Percentiles rank a stretch among this genome's conserved stretches.
Evolutionary conservation across 139 green algal genomes (phyloP).

Genomic region (Picochlorum sp.): DNA sequence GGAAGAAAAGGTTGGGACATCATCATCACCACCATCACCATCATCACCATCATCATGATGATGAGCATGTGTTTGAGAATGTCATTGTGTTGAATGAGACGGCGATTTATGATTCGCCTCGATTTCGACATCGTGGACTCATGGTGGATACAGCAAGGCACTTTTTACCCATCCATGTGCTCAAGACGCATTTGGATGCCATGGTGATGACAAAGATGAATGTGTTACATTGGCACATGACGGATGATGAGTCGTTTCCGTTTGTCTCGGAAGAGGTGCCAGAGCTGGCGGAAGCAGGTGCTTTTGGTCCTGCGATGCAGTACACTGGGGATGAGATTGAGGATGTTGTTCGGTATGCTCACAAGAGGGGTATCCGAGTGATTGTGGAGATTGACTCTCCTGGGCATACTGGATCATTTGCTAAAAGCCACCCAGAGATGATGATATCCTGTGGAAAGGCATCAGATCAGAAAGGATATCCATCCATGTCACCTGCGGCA

Average conservation of each 20-base stretch:
- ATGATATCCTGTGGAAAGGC: conserved; percentile 31
- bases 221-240: conserved; percentile 54
- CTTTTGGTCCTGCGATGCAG: conserved; percentile 21
- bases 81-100: background rate
- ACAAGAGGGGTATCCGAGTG: conserved; percentile 39
- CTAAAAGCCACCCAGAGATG: conserved; percentile 26
- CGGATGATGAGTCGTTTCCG: conserved; percentile 44
- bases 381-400: conserved; percentile 53
- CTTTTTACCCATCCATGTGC: conserved; percentile 32
- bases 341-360: conserved; percentile 25
- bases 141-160: conserved; percentile 52
- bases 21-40: background rate
- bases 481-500: background rate
- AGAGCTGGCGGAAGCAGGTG: conserved; percentile 27
- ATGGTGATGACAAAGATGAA: conserved; percentile 54
- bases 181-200: conserved; percentile 42
- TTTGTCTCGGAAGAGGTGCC: conserved; percentile 15
- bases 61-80: background rate
- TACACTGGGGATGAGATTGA: conserved; percentile 1
- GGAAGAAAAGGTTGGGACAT: background rate
- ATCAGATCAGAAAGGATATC: conserved; percentile 7
- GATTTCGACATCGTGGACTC: conserved; percentile 40
- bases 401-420: conserved; percentile 44
- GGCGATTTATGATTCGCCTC: conserved; percentile 8
- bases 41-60: background rate